Evolutionary conservation across 257 asterid genomes (phyloP).

Genomic region (Salvia rosmarinus): DNA sequence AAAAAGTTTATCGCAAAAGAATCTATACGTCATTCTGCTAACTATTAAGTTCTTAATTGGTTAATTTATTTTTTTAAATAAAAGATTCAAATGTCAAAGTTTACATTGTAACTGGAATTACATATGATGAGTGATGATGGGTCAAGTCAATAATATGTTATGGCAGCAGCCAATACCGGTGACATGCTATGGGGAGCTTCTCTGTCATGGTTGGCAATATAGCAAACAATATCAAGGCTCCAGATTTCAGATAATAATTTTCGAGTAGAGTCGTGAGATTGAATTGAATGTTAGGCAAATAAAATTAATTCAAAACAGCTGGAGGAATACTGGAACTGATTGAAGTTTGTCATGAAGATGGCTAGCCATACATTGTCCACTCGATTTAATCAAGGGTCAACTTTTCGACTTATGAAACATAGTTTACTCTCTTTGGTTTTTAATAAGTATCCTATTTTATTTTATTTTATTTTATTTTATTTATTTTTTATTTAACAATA

Average conservation of each 20-base stretch:
- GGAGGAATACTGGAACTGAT: constrained; percentile 16
- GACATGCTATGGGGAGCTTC: constrained; percentile 27
- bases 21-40: neutral
- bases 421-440: too few species aligned
- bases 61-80: neutral
- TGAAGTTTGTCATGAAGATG: constrained; percentile 7
- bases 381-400: constrained; percentile 12
- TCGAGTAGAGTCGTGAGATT: neutral
- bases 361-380: constrained; percentile 12
- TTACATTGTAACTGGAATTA: neutral
- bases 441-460: too few species aligned
- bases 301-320: constrained; percentile 8
- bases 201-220: constrained; percentile 40
- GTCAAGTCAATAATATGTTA: constrained; percentile 1
- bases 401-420: neutral
- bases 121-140: neutral
- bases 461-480: too few species aligned
- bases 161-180: neutral
- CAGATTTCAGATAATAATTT: constrained; percentile 20
- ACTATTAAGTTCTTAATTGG: neutral
- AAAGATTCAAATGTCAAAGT: constrained; percentile 4
- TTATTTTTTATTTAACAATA: too few species aligned
- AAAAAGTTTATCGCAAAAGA: constrained; percentile 10
- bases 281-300: neutral
- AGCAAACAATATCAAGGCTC: constrained; percentile 28